phyloP scores from a whole-genome alignment of 176 grass and related monocot species.

The Oropetium thomaeum region DNA sequence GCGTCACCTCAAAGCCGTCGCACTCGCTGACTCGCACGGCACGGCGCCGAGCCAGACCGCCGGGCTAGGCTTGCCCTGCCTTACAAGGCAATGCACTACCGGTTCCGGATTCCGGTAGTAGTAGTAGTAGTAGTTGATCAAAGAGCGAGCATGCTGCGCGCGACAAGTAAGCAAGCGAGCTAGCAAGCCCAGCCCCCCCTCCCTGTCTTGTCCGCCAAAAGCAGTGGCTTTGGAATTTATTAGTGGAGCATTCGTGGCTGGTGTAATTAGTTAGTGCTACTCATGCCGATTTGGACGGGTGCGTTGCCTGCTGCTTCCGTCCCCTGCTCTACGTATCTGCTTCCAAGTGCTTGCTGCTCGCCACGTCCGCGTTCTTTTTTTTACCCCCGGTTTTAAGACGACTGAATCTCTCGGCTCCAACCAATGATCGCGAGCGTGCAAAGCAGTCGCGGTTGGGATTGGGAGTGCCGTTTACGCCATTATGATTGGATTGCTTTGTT shows the following conservation, averaged over 20 bases:
- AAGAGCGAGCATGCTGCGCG: no score
- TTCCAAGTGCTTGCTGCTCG: background rate
- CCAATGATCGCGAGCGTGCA: background rate
- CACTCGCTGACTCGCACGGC: no score
- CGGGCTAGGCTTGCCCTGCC: constrained; percentile 21
- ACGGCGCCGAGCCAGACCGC: background rate
- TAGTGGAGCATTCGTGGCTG: background rate
- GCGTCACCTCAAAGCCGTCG: background rate
- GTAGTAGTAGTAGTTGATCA: no score
- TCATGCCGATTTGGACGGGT: background rate
- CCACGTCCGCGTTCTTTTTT: constrained; percentile 2
- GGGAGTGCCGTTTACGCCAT: background rate
- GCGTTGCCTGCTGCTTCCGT: no score
- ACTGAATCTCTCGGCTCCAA: background rate
- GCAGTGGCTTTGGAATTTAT: background rate
- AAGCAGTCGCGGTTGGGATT: background rate
- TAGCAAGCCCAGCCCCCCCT: no score
- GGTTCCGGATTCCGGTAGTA: no score
- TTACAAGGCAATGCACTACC: constrained; percentile 17
- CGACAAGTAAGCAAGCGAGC: no score
- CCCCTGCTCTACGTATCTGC: no score
- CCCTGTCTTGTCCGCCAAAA: background rate
- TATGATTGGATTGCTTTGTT: background rate
- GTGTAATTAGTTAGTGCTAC: background rate
- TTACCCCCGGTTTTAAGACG: background rate